These are phyloP conservation scores for Clathrus columnatus DNA, from an alignment of 768 basidiomycete genomes.

Conservation along the genomic window DNA sequence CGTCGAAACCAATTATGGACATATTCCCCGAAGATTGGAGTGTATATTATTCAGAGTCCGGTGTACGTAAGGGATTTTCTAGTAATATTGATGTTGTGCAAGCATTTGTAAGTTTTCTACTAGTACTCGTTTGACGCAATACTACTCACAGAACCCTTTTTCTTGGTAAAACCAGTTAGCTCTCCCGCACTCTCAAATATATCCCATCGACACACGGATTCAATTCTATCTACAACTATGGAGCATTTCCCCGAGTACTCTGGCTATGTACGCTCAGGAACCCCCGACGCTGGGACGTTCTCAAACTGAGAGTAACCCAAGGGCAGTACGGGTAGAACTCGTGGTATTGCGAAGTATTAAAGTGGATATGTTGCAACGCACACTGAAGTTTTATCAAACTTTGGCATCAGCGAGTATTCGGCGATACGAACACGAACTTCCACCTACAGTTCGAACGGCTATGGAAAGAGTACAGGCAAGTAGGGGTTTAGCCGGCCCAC, in stretches of 20 bases:
- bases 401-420: not conserved
- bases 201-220: conserved; percentile 45
- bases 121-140: not conserved
- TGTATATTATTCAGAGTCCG: not conserved
- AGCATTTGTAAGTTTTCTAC: not conserved
- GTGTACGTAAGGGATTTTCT: not conserved
- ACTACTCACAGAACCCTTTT: not conserved
- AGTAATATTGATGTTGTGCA: not conserved
- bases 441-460: not conserved
- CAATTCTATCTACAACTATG: conserved; percentile 59
- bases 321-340: not conserved
- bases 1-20: conserved; percentile 48
- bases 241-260: not conserved
- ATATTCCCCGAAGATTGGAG: conserved; percentile 56
- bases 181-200: conserved; percentile 49
- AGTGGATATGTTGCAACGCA: not conserved
- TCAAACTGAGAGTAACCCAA: not conserved
- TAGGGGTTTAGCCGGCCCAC: not conserved
- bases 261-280: not conserved
- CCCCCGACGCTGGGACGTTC: not conserved
- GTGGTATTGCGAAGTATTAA: not conserved
- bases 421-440: not conserved
- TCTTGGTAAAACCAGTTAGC: conserved; percentile 36
- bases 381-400: not conserved
- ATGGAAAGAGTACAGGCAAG: not conserved